Percentiles rank a stretch among this genome's conserved stretches.
Conservation (phyloP, 2,329 filamentous ascomycete genomes). For the Xylariaceae sp. region DNA sequence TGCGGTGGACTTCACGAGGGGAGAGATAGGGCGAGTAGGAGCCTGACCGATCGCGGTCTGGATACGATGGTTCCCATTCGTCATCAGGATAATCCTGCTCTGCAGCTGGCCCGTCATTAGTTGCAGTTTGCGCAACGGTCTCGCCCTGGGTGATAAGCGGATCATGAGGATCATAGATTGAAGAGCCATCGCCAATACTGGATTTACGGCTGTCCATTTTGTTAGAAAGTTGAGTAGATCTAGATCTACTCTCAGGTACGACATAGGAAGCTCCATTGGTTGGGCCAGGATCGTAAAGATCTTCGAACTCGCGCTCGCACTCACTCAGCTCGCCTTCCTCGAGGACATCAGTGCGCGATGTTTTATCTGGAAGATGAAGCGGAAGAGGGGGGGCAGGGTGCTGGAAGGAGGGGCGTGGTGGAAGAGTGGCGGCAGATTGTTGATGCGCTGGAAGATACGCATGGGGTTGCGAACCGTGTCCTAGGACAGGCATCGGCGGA, state of each 20-base stretch:
- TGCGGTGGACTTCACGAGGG: conserved; percentile 41
- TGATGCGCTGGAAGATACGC: conserved; percentile 5
- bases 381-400: background rate
- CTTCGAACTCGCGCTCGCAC: conserved; percentile 59
- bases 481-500: conserved; percentile 10
- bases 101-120: conserved; percentile 19
- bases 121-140: conserved; percentile 20
- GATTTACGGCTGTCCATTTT: conserved; percentile 20
- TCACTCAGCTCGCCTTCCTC: conserved; percentile 80
- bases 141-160: conserved; percentile 25
- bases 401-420: background rate
- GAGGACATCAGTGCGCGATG: conserved; percentile 13
- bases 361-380: conserved; percentile 1
- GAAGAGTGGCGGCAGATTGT: conserved; percentile 4
- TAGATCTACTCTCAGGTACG: conserved; percentile 4
- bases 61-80: conserved; percentile 27
- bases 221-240: conserved; percentile 11
- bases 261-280: background rate
- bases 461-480: conserved; percentile 10
- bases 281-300: conserved; percentile 46
- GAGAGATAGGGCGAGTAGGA: conserved; percentile 51
- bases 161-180: conserved; percentile 31
- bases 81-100: conserved; percentile 27
- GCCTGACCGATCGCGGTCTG: conserved; percentile 42
- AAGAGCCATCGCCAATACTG: conserved; percentile 31